Percentiles rank a stretch among this genome's conserved stretches.
phyloP scores from a whole-genome alignment of 371 early-diverging fungal species.

The Capillidium heterosporum region DNA sequence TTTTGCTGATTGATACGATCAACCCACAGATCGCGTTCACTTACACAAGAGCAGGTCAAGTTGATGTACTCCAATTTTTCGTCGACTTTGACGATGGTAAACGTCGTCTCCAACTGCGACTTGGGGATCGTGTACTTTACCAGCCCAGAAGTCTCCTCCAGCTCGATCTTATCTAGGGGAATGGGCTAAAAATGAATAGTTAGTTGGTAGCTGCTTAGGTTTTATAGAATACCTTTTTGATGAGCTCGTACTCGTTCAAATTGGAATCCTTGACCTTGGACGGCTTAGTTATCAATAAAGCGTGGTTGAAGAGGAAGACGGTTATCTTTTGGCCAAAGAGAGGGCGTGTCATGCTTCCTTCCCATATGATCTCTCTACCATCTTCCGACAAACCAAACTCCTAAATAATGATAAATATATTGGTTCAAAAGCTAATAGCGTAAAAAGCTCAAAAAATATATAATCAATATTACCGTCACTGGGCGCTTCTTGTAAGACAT shows the following conservation, averaged over 20 bases:
- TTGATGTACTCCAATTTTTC: neutral
- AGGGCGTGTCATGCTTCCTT: neutral
- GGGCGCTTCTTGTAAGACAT: neutral
- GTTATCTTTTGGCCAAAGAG: slow-evolving; percentile 1
- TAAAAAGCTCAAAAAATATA: no score
- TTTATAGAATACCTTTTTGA: neutral
- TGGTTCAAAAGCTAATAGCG: no score
- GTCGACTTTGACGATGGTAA: neutral
- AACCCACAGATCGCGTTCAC: neutral
- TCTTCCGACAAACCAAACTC: neutral
- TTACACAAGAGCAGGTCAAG: neutral
- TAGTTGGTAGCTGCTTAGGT: neutral
- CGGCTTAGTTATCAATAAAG: neutral
- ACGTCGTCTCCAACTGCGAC: neutral
- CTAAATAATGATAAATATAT: neutral
- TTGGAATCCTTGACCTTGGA: neutral
- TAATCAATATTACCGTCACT: neutral
- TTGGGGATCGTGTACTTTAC: neutral
- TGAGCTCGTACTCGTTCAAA: neutral
- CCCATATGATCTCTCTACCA: neutral
- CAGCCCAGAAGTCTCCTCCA: neutral
- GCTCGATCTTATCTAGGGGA: neutral
- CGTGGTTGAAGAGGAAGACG: neutral
- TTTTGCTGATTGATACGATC: neutral
- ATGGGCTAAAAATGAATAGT: neutral